phyloP scores from a whole-genome alignment of 805 yeast genomes.

The Crinitomyces ghanaensis region DNA sequence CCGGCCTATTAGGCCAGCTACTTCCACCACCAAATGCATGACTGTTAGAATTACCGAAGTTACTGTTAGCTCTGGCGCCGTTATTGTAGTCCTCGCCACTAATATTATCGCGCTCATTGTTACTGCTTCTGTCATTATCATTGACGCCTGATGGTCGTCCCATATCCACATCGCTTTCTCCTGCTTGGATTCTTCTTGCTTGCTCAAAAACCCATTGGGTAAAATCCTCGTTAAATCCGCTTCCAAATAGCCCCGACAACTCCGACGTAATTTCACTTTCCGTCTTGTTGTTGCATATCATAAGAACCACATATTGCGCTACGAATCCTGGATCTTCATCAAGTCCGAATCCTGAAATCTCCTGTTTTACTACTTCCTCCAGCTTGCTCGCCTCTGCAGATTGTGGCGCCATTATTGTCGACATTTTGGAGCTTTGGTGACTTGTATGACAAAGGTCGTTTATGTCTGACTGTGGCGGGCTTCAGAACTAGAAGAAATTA shows the following conservation, averaged over 20 bases:
- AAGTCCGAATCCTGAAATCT: slow-evolving; percentile 15
- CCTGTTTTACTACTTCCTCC: slow-evolving; percentile 12
- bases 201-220: slow-evolving; percentile 17
- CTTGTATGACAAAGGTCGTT: too few relatives aligned
- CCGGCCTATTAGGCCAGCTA: too few relatives aligned
- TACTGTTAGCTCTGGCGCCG: slow-evolving; percentile 2
- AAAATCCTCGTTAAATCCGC: slow-evolving; percentile 16
- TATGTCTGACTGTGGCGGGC: too few relatives aligned
- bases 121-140: not conserved
- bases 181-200: slow-evolving; percentile 6
- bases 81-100: not conserved
- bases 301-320: slow-evolving; percentile 20
- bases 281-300: slow-evolving; percentile 19
- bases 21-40: slow-evolving; percentile 1
- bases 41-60: not conserved
- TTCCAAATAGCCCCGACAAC: slow-evolving; percentile 18
- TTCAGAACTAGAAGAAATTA: too few relatives aligned
- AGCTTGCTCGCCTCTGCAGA: slow-evolving; percentile 13
- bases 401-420: slow-evolving; percentile 4
- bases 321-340: slow-evolving; percentile 20
- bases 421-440: too few relatives aligned
- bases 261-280: slow-evolving; percentile 17
- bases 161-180: slow-evolving; percentile 1
- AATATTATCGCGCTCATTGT: not conserved
- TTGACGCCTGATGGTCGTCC: slow-evolving; percentile 1